These are phyloP conservation scores for Quillaja saponaria DNA, from an alignment of 306 rosid genomes.

Conservation along the genomic window DNA sequence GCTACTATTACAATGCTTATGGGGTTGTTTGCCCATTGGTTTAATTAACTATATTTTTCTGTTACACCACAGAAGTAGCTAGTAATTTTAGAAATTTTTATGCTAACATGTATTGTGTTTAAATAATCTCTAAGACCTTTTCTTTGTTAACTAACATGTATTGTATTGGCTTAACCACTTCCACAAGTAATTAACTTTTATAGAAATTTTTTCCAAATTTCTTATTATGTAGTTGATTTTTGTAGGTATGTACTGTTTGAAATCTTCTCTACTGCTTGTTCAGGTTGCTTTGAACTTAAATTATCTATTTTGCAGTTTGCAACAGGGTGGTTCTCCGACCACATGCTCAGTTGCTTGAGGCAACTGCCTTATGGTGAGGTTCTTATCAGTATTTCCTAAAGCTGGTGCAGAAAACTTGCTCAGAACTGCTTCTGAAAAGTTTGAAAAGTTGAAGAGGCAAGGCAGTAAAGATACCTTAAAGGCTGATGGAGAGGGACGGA, in stretches of 20 bases:
- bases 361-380: slow-evolving; percentile 71
- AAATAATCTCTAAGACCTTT: no score
- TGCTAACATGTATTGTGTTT: no score
- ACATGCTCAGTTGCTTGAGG: slow-evolving; percentile 57
- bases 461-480: slow-evolving; percentile 40
- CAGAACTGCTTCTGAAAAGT: slow-evolving; percentile 61
- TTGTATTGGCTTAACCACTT: no score
- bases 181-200: no score
- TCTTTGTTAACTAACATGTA: no score
- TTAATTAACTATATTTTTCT: no score
- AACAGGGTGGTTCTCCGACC: slow-evolving; percentile 78
- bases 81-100: no score
- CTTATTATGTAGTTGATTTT: no score
- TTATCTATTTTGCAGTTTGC: slow-evolving; percentile 53
- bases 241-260: background rate
- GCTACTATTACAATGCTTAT: no score
- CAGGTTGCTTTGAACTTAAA: slow-evolving; percentile 25
- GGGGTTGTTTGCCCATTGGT: no score
- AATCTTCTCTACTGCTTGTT: slow-evolving; percentile 2
- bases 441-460: slow-evolving; percentile 70
- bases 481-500: slow-evolving; percentile 46
- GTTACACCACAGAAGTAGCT: no score
- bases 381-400: slow-evolving; percentile 66
- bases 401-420: slow-evolving; percentile 63
- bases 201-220: no score